Evolutionary conservation across 768 basidiomycete genomes (phyloP).

Genomic region (Crepidotus variabilis): DNA sequence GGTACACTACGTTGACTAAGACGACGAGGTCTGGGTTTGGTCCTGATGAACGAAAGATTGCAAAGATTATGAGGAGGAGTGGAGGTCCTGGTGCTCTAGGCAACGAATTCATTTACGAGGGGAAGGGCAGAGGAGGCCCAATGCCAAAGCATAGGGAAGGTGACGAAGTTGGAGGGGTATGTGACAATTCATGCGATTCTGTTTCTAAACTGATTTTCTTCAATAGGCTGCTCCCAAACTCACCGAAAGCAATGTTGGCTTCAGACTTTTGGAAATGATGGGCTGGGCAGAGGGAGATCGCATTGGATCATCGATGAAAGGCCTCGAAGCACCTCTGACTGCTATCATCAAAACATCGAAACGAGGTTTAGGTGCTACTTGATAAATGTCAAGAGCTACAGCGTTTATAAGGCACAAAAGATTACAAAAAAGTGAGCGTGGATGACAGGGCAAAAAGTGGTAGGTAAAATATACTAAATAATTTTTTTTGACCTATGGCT

Average conservation of each 20-base stretch:
- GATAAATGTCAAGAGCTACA: slow-evolving; percentile 10
- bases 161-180: slow-evolving; percentile 80
- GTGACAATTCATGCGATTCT: slow-evolving; percentile 13
- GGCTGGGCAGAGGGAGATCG: slow-evolving; percentile 84
- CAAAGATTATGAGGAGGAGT: slow-evolving; percentile 34
- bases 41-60: slow-evolving; percentile 61
- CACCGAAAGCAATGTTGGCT: slow-evolving; percentile 76
- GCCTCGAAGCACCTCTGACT: slow-evolving; percentile 71
- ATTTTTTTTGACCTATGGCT: too few species aligned
- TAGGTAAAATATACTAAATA: too few species aligned
- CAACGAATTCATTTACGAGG: slow-evolving; percentile 30
- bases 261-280: slow-evolving; percentile 84
- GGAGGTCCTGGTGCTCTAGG: slow-evolving; percentile 30
- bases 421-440: too few species aligned
- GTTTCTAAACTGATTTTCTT: slow-evolving; percentile 1
- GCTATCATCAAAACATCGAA: slow-evolving; percentile 88
- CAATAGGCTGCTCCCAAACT: slow-evolving; percentile 77
- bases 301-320: slow-evolving; percentile 59
- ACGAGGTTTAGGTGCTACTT: slow-evolving; percentile 73
- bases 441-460: too few species aligned
- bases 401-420: too few species aligned
- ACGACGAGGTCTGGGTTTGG: slow-evolving; percentile 53
- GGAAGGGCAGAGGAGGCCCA: slow-evolving; percentile 21
- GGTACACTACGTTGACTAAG: slow-evolving; percentile 79
- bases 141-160: slow-evolving; percentile 69